phyloP scores from a whole-genome alignment of 2,329 filamentous ascomycete species.

The Polychaeton citri region DNA sequence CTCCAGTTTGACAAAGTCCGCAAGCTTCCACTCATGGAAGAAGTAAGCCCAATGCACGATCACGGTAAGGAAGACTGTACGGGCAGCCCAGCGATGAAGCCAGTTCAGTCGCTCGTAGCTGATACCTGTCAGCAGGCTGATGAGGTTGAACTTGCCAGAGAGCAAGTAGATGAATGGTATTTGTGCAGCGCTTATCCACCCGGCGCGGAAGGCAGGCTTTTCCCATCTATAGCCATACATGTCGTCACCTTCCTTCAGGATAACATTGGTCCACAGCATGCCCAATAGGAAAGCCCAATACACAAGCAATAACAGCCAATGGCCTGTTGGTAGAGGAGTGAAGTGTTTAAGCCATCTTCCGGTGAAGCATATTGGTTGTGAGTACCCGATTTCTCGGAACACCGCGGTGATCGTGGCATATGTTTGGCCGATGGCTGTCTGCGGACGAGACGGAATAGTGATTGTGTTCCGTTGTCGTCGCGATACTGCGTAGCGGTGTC shows the following conservation, averaged over 20 bases:
- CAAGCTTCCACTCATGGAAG: constrained; percentile 38
- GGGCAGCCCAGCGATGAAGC: constrained; percentile 39
- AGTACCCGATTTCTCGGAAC: constrained; percentile 14
- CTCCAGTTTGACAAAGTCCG: constrained; percentile 36
- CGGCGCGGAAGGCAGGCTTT: constrained; percentile 53
- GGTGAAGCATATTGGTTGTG: constrained; percentile 18
- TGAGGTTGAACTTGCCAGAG: constrained; percentile 28
- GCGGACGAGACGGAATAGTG: constrained; percentile 12
- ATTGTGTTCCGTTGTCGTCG: constrained; percentile 4
- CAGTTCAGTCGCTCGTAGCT: constrained; percentile 40
- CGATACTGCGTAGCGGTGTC: constrained; percentile 4
- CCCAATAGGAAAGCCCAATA: constrained; percentile 19
- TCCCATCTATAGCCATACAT: constrained; percentile 30
- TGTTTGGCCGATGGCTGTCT: constrained; percentile 9
- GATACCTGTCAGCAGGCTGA: constrained; percentile 33
- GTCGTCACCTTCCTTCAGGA: constrained; percentile 12
- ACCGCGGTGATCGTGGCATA: constrained; percentile 15
- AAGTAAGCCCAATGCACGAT: constrained; percentile 44
- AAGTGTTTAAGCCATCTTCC: constrained; percentile 17
- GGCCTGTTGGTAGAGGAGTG: constrained; percentile 17
- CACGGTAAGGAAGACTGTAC: constrained; percentile 38
- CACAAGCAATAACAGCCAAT: constrained; percentile 14
- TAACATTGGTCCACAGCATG: constrained; percentile 17
- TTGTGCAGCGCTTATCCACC: constrained; percentile 52
- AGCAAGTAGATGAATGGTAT: constrained; percentile 50